Base-by-base conservation (phyloP, 2,329 filamentous ascomycete species). In the Fusarium tupiense region DNA sequence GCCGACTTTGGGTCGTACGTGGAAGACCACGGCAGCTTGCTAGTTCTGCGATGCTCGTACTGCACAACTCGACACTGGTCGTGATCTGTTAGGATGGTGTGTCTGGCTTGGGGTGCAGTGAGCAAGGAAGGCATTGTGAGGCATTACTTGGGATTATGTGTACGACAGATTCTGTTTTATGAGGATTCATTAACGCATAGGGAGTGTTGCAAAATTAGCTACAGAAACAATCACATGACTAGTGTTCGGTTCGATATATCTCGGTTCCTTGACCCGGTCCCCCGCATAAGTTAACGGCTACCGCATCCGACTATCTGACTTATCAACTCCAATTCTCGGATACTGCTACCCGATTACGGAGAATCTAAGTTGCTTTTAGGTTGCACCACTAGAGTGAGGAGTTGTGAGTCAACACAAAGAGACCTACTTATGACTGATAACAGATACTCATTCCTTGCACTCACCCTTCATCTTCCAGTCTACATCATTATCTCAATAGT, bases 191-290 rank as follows among this genome's bases (percentile, higher is more conserved):
- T 5, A 31, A 8, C 10, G 47, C 8, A 31, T 19, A n/a, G n/a
- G 7, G 11, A n/a, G 12, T 3, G 8, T 3, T 19, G 0, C 3
- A 50, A 5, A 12, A 12, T 31, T 12, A 33, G 47, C 11, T 6
- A 31, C 7, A 31, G 47, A 31, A 33, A 19, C 16, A 37, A 37
- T 37, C 35, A 37, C 16, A 37, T 37, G 35, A 17, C 35, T 37
- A 1, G 35, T 37, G 35, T 37, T 37, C 16, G 8, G 1, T 37
- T 8, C 35, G 35, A 37, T 17, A 37, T 3, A 37, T 37, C 33
- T 35, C 54, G 38, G 54, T 19, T 24, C 8, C 38, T 33, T 10
- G 22, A 43, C 17, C 53, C 38, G 38, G 11, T 29, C 19, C 12
- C 26, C 31, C 16, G 1, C 46, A 26, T 41, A 13, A 26, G 6